Evolutionary conservation across 176 grass and related monocot species (phyloP), one percentile per base, ranked within the genome.

Genomic region (Triticum monococcum): DNA sequence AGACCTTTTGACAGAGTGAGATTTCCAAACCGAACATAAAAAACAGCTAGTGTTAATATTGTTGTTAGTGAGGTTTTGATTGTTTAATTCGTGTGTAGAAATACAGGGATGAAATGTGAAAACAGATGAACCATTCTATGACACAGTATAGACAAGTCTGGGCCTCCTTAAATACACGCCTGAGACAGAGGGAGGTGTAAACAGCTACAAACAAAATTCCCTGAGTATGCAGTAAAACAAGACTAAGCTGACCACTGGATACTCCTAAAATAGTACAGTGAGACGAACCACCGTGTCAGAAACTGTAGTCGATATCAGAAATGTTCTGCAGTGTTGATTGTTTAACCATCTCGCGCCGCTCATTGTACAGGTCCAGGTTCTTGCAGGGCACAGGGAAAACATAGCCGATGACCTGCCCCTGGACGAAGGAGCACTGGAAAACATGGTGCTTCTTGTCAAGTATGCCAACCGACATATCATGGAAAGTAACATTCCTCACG

Each of bases 361-460:
- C 91, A 32, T 91, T 91, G 62, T 90, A 94, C 75, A 87, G 60
- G 84, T 96, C 94, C 78, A 96, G 88, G 86, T 96, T 96, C 85
- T 89, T 89, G 81, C 94, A 96, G 18, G 94, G 84, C 56, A 84
- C 79, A 3, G 94, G 94, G 64, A 96, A 96, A 88, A 96, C 87
- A 71, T 93, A 96, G 28, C 94, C 94, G 17, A 93, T 86, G 84
- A 94, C 94, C 41, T 89, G 84, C 10, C 94, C 94, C 87, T 96
- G 91, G 57, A 96, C 94, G 38, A 91, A 96, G 79, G 94, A 87
- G 85, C 94, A 96, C 85, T 96, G 94, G 86, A 96, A 96, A 72
- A 96, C 91, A 59, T 94, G 94, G 60, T 90, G 64, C 87, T 87
- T 93, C 87, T 80, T 96, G 68, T 92, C 81, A 33, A 81, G 84